Evolutionary conservation across 1,284 basidiomycete genomes (phyloP).

Genomic region (Chiua sp.): DNA sequence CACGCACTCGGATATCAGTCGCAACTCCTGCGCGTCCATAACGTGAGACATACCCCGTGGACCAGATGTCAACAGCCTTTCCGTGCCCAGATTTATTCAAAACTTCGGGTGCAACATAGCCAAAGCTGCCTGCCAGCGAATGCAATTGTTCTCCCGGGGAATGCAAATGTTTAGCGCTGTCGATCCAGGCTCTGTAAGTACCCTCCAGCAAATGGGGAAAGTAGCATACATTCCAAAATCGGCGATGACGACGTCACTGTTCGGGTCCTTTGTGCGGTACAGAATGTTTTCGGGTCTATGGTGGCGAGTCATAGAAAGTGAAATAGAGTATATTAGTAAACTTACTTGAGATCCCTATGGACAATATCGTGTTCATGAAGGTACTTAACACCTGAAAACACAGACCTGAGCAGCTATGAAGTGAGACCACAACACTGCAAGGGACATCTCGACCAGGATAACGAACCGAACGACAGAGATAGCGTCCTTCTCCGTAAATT

Average conservation of each 20-base stretch:
- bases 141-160: conserved; percentile 80
- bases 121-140: conserved; percentile 88
- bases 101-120: conserved; percentile 96
- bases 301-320: not conserved
- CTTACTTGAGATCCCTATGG: conserved; percentile 89
- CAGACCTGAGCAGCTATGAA: conserved; percentile 53
- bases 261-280: conserved; percentile 75
- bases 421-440: conserved; percentile 3
- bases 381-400: conserved; percentile 82
- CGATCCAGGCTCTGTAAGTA: conserved; percentile 3
- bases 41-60: conserved; percentile 71
- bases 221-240: conserved; percentile 94
- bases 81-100: conserved; percentile 85
- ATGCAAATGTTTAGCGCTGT: conserved; percentile 85
- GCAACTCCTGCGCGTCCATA: not conserved
- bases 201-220: not conserved
- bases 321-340: conserved; percentile 1
- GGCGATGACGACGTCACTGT: conserved; percentile 88
- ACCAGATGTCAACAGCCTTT: conserved; percentile 95
- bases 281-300: conserved; percentile 93
- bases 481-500: conserved; percentile 91
- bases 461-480: conserved; percentile 66
- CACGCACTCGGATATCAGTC: not conserved
- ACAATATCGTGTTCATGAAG: conserved; percentile 90
- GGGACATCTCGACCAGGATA: not conserved